Evolutionary conservation across 768 basidiomycete genomes (phyloP), one percentile per base, ranked within the genome.

Genomic region (Hypsizygus marmoreus): DNA sequence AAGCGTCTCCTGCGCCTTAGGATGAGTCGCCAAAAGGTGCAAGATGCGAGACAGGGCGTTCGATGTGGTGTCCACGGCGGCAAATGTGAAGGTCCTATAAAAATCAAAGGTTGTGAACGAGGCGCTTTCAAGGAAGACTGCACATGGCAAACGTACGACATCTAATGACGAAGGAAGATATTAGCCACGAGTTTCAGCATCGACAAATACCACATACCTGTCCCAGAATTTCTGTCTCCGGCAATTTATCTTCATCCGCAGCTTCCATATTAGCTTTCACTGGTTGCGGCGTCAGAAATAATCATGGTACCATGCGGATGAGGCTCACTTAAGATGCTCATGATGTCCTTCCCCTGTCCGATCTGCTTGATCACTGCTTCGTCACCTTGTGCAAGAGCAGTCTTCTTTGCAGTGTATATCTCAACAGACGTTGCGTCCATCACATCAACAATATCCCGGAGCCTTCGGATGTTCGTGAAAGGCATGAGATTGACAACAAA

Each of bases 11-110:
- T 72, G 70, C 12, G 51, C 58, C 7, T 71, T 65, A 2, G 46
- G 64, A 41, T 66, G 54, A 0, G 43, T 38, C 8, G 65, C 57
- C 9, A 72, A 54, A 20, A 60, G 32, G 37, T 60, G 54, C 17
- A 71, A 51, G 4, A 56, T 60, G 19, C 67, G 63, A 2, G 60
- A 45, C 3, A 72, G 45, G 0, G 68, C 67, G 2, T 50, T 40
- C 2, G 68, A 61, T 1, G 67, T 70, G 2, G 69, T 71, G 30
- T 70, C 70, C 28, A 58, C 63, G 4, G 60, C 69, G 2, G 67
- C 65, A 32, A 70, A 65, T 11, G 59, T 54, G 1, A 72, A 46
- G 11, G 63, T 58, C 7, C 69, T 71, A 36, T 20, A 13, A 7
- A 16, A 6, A 31, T 29, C 32, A 9, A 23, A 3, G 34, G 24